Base-by-base conservation (phyloP, 176 grass and related monocot species). In the Oryza australiensis region DNA sequence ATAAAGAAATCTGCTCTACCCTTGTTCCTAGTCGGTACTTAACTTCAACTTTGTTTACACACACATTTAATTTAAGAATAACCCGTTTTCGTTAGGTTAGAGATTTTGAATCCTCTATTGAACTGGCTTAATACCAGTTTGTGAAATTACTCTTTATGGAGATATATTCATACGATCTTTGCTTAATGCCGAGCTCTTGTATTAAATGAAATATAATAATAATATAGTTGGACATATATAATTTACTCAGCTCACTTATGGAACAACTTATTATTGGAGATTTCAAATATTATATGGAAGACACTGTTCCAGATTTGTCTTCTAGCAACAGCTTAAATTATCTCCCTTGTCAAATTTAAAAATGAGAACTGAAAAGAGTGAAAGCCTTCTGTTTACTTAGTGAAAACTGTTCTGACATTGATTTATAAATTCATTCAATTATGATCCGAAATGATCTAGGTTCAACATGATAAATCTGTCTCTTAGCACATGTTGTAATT, bases 371-470 rank as follows among this genome's bases (percentile, higher is more conserved):
- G 26, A 64, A 20, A 38, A 57, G 30, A 15, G 46, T 16, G 5
- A 26, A 51, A 42, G 7, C 28, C 33, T 71, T 34, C 66, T 70
- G 10, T 49, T 71, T 81, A 15, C 66, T 81, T 81, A 48, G 66
- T 70, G 66, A 82, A 38, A 62, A 82, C 35, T 82, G 38, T 16
- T 72, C 69, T 14, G 8, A 72, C 35, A 37, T 37, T 37, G 35
- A 37, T 37, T 8, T 8, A 8, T 37, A 37, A 37, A 37, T 37
- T 37, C 35, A 37, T 37, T 37, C 35, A 37, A 37, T 37, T 8
- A 37, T 5, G 10, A 26, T 76, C 3, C 18, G 42, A 30, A 15
- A 12, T 73, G 26, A 74, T 68, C 30, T 83, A 7, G n/a, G n/a
- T 0, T 76, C 12, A 59, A 71, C 70, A n/a, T 73, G 64, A 70